Base-by-base conservation (phyloP, 805 yeast species). In the Pichia insulana region DNA sequence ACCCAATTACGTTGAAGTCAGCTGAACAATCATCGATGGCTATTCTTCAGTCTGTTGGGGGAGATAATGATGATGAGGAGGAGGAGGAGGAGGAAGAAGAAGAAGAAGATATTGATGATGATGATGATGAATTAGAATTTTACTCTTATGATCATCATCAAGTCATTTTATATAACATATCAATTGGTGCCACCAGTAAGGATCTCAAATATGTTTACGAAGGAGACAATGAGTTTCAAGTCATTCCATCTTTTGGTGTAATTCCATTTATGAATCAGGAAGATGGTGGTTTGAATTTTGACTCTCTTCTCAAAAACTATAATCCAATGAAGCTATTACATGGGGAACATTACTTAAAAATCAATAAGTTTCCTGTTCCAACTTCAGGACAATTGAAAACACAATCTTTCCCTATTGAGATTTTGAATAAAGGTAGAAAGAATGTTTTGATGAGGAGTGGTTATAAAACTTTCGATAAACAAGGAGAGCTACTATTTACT, bases 341-440 rank as follows among this genome's bases (percentile, higher is more conserved):
- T 61, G 98, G 97, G 46, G 98, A 90, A 67, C 97, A 90, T 62
- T 90, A 83, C 64, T 69, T 89, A 53, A 87, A 78, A 63, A 62
- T 90, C 49, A 71, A 71, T 50, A 75, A 80, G 61, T 79, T 74
- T 69, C 92, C 95, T 44, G 70, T 90, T 44, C 94, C 96, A 48
- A 75, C 83, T 1, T 70, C 73, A 48, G 95, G 80, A 3, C 59
- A 64, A 2, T 62, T 88, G 35, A 70, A 64, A 42, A 83, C 95
- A 7, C 70, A 71, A 35, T 73, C 76, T 45, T 67, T 59, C 49
- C 88, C 95, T 37, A 68, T 90, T 40, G 85, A 83, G 16, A 76
- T 86, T 15, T 62, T 82, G 16, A 90, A 87, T 65, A 90, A 90
- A 70, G 45, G 39, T 18, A 57, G 56, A 31, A 80, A 81, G 51